phyloP scores from a whole-genome alignment of 352 stramenopile genomes.

The Phytophthora citrophthora region DNA sequence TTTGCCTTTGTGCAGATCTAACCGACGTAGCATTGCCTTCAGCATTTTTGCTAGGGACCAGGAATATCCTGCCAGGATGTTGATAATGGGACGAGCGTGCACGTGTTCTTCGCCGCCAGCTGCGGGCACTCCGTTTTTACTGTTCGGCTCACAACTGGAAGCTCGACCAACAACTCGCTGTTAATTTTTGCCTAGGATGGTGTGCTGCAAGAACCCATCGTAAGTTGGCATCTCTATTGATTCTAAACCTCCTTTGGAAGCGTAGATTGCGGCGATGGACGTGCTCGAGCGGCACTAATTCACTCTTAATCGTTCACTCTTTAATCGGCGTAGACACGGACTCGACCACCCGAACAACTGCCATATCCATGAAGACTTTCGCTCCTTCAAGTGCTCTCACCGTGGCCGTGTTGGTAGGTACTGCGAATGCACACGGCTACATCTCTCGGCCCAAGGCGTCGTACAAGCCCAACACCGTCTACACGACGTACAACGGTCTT shows the following conservation, averaged over 20 bases:
- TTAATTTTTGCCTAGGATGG: constrained; percentile 24
- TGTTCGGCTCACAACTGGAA: background rate
- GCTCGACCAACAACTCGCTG: background rate
- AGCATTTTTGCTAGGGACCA: background rate
- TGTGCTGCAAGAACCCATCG: constrained; percentile 11
- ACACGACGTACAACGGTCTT: constrained; percentile 34
- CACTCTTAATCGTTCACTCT: constrained; percentile 3
- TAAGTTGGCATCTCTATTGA: background rate
- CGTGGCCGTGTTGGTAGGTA: constrained; percentile 12
- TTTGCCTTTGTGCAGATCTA: constrained; percentile 4
- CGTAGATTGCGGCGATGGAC: background rate
- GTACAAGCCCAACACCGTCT: constrained; percentile 31
- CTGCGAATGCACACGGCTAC: constrained; percentile 26
- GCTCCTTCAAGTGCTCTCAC: constrained; percentile 12
- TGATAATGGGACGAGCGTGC: background rate
- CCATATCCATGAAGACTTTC: constrained; percentile 10
- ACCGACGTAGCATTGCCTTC: constrained; percentile 2
- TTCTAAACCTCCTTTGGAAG: too few relatives aligned
- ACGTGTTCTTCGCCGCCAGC: constrained; percentile 1
- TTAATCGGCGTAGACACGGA: constrained; percentile 5
- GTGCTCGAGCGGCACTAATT: background rate
- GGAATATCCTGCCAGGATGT: background rate
- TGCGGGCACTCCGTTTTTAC: constrained; percentile 16
- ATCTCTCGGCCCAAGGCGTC: constrained; percentile 30
- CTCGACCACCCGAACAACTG: background rate